phyloP scores from a whole-genome alignment of 495 filamentous ascomycete genomes.

The Podospora tetraspora region DNA sequence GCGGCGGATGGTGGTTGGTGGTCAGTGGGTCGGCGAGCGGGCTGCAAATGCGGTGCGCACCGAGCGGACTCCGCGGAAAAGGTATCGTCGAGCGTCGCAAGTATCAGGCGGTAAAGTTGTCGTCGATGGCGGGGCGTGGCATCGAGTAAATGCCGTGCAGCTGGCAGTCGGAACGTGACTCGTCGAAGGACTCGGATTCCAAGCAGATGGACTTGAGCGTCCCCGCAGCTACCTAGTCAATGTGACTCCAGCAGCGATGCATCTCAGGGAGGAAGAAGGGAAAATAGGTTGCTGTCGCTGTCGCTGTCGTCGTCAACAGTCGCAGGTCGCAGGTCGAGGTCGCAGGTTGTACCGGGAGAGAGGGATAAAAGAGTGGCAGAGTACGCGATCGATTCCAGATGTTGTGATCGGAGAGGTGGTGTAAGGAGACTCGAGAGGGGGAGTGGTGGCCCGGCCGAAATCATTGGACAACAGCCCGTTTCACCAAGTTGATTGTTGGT shows the following conservation, averaged over 20 bases:
- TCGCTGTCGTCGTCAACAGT: conserved; percentile 2
- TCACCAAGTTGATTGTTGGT: conserved; percentile 11
- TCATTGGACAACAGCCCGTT: conserved; percentile 7
- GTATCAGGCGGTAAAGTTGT: conserved; percentile 8
- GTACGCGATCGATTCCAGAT: not conserved
- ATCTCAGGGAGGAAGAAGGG: conserved; percentile 12
- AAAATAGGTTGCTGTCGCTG: conserved; percentile 2
- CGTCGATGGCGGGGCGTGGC: conserved; percentile 25
- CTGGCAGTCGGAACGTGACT: conserved; percentile 20
- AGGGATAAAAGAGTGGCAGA: conserved; percentile 1
- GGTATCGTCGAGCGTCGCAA: conserved; percentile 16
- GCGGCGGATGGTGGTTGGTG: not conserved
- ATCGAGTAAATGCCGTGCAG: conserved; percentile 33
- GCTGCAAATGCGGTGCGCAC: not conserved
- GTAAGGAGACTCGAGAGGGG: not conserved
- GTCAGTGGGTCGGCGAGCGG: not conserved
- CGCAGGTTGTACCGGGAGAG: not conserved
- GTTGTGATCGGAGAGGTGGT: not conserved
- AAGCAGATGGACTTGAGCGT: not conserved
- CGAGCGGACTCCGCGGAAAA: conserved; percentile 3
- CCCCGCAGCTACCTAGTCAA: conserved; percentile 10
- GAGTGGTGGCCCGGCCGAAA: conserved; percentile 7
- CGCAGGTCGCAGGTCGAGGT: not conserved
- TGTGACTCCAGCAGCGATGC: conserved; percentile 12
- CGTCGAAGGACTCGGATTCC: not conserved